phyloP scores from a whole-genome alignment of 345 rosid genomes.

The Corchorus olitorius region DNA sequence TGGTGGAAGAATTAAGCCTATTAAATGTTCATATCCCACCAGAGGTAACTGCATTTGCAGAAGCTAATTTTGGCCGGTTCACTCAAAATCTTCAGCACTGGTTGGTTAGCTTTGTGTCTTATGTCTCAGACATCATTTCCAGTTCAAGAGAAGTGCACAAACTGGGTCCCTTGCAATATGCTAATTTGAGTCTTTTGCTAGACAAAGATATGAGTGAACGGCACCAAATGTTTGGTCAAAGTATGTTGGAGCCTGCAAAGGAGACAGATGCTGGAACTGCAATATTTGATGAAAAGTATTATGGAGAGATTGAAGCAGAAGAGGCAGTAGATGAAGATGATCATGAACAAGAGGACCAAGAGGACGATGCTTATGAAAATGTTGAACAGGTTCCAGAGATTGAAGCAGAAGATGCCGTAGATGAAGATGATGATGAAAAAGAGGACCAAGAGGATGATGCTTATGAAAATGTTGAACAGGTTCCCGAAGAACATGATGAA shows the following conservation, averaged over 20 bases:
- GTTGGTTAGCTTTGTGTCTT: constrained; percentile 36
- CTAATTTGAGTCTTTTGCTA: constrained; percentile 52
- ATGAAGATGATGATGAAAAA: constrained; percentile 23
- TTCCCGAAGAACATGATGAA: too few species aligned
- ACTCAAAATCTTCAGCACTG: constrained; percentile 42
- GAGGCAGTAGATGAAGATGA: constrained; percentile 20
- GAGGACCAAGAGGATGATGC: constrained; percentile 24
- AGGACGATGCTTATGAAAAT: constrained; percentile 18
- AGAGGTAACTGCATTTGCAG: constrained; percentile 40
- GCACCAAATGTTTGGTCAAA: constrained; percentile 24
- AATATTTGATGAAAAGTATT: constrained; percentile 1
- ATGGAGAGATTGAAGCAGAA: constrained; percentile 16
- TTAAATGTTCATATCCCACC: constrained; percentile 39
- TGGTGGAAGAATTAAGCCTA: constrained; percentile 36
- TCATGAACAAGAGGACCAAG: constrained; percentile 24
- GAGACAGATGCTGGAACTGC: constrained; percentile 18
- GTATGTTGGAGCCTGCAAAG: constrained; percentile 18
- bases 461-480: constrained; percentile 21
- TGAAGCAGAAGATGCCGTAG: constrained; percentile 22
- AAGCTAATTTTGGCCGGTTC: constrained; percentile 33
- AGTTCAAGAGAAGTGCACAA: constrained; percentile 30
- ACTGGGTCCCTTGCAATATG: constrained; percentile 40
- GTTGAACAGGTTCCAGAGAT: constrained; percentile 23
- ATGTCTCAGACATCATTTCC: constrained; percentile 37
- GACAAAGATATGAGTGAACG: constrained; percentile 35